Percentiles rank a stretch among this genome's conserved stretches.
Evolutionary conservation across 345 rosid genomes (phyloP).

Genomic region (Cardiospermum halicacabum): DNA sequence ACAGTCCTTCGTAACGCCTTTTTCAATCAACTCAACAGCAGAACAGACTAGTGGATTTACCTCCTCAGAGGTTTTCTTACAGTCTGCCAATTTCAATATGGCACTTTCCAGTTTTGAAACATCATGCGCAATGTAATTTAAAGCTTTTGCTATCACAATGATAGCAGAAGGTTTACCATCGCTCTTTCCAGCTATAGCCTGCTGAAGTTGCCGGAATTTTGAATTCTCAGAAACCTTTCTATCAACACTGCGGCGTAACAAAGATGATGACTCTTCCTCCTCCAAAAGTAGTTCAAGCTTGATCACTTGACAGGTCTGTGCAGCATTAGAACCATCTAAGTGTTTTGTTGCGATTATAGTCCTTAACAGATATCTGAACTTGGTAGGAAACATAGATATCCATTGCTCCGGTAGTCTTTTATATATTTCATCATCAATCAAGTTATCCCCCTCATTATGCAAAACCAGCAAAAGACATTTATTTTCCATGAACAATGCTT

Average conservation of each 20-base stretch:
- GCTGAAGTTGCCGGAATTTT: not conserved
- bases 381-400: not conserved
- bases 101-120: not conserved
- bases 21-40: slow-evolving; percentile 17
- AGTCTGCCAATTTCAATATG: not conserved
- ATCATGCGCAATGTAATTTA: slow-evolving; percentile 6
- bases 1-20: slow-evolving; percentile 22
- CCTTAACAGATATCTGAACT: not conserved
- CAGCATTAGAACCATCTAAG: not conserved
- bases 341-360: slow-evolving; percentile 23
- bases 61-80: not conserved
- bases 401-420: not conserved
- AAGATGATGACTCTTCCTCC: not conserved
- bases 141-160: slow-evolving; percentile 31
- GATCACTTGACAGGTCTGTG: not conserved
- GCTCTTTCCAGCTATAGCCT: slow-evolving; percentile 9
- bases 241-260: slow-evolving; percentile 11
- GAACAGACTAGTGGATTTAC: slow-evolving; percentile 20
- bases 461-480: slow-evolving; percentile 35
- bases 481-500: not conserved
- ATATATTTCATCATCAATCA: slow-evolving; percentile 1
- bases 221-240: not conserved
- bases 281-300: not conserved
- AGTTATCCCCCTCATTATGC: slow-evolving; percentile 28
- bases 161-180: slow-evolving; percentile 29